Base-by-base conservation (phyloP, 495 filamentous ascomycete genomes). In the Penicillium desertorum region DNA sequence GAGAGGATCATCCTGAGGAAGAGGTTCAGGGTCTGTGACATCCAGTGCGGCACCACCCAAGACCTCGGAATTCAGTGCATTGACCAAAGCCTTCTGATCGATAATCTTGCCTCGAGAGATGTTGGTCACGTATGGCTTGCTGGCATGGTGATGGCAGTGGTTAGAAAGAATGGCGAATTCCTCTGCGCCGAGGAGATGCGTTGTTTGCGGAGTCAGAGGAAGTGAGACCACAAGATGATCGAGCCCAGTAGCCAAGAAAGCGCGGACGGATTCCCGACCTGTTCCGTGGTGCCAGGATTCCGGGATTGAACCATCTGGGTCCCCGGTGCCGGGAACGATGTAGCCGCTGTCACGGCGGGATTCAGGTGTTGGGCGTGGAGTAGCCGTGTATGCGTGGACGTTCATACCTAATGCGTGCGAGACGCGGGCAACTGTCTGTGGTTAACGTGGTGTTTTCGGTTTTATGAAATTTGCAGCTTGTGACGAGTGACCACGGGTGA, bases 21-120 rank as follows among this genome's bases (percentile, higher is more conserved):
- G 65, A 0, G 91, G 91, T 63, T 96, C 91, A 0, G 91, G 91
- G 53, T 93, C 88, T 9, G 89, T 87, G 0, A 95, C 91, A 69
- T 96, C 91, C 22, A 96, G 71, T 37, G 89, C 89, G 0, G 91
- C 91, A 23, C 90, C 90, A 45, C 83, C 73, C 42, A 96, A 67
- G 17, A 61, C 51, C 0, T 70, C 74, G 1, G 58, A 59, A 20
- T 70, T 60, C 14, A 77, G 46, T 4, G 90, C 84, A 0, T 71
- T 73, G 12, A 93, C 74, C 27, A 96, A 64, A 4, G 83, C 88
- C 14, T 83, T 79, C 45, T 89, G 85, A 47, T 91, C 79, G 43
- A 96, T 73, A 32, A 92, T 83, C 14, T 76, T 76, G 0, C 91
- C 91, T 0, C 91, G 79, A 0, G 86, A 81, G 50, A 96, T 89